A percentile compares a stretch with the other conserved stretches of the same genome.
phyloP scores from a whole-genome alignment of 1,284 basidiomycete species.

The Tilletia horrida region DNA sequence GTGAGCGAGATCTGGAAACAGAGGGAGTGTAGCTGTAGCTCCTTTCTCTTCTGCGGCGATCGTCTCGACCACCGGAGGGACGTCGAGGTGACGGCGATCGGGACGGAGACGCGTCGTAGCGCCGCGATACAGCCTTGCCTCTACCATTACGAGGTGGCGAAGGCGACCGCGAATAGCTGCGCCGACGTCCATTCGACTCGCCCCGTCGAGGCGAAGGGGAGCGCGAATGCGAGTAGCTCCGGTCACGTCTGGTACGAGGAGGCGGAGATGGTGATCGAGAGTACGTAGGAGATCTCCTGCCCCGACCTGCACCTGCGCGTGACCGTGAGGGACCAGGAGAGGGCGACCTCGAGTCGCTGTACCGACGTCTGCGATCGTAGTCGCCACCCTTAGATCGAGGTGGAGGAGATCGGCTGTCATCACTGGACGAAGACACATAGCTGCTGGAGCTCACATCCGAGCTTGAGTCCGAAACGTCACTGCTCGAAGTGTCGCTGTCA shows the following conservation, averaged over 20 bases:
- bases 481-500: slow-evolving; percentile 57
- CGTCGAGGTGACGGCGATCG: slow-evolving; percentile 2
- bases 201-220: slow-evolving; percentile 20
- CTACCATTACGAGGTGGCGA: neutral
- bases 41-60: neutral
- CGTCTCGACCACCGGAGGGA: neutral
- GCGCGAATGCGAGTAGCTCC: slow-evolving; percentile 14
- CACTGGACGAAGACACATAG: slow-evolving; percentile 17
- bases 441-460: slow-evolving; percentile 41
- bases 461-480: slow-evolving; percentile 57
- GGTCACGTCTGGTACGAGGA: slow-evolving; percentile 13
- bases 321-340: slow-evolving; percentile 37
- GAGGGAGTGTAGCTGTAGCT: slow-evolving; percentile 5
- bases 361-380: no score
- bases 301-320: slow-evolving; percentile 25
- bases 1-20: neutral
- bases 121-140: neutral
- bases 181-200: neutral
- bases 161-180: slow-evolving; percentile 10
- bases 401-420: neutral
- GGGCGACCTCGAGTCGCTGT: neutral
- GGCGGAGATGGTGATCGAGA: slow-evolving; percentile 3
- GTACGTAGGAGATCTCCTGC: neutral
- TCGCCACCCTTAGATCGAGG: neutral
- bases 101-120: neutral